phyloP scores from a whole-genome alignment of 192 early-diverging fungal species.

The Linnemannia schmuckeri region DNA sequence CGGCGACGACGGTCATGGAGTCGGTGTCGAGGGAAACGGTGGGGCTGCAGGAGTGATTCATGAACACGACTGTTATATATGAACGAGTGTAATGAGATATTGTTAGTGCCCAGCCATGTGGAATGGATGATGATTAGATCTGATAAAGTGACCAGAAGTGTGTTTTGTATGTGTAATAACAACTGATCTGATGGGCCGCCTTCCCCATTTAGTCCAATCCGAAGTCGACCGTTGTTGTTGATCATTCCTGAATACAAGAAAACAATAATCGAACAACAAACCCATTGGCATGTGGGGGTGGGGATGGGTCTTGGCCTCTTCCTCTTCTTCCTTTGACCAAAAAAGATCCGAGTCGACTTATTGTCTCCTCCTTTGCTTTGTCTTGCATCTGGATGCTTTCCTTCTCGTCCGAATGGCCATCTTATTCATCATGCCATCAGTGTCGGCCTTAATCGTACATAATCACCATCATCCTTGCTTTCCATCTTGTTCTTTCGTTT shows the following conservation, averaged over 20 bases:
- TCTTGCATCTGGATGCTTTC: background rate
- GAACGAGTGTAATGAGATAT: background rate
- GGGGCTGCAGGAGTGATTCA: slow-evolving; percentile 68
- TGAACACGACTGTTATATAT: slow-evolving; percentile 52
- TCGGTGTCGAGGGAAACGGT: slow-evolving; percentile 60
- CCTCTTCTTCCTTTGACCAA: background rate
- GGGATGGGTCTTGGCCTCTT: background rate
- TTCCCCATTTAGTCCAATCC: slow-evolving; percentile 5
- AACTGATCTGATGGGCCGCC: background rate
- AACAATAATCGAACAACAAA: background rate
- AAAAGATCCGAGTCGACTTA: background rate
- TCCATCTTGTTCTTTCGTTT: too few relatives aligned
- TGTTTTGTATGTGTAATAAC: too few relatives aligned
- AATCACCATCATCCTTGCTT: too few relatives aligned
- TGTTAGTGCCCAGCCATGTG: background rate
- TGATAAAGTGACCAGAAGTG: slow-evolving; percentile 29
- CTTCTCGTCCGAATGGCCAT: background rate
- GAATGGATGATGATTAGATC: slow-evolving; percentile 15
- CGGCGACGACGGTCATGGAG: slow-evolving; percentile 57
- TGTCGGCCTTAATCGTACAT: background rate
- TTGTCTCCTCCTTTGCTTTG: background rate
- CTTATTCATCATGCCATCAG: background rate
- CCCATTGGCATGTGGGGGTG: background rate
- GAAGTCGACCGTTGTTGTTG: background rate
- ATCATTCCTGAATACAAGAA: background rate